phyloP scores from a whole-genome alignment of 1,139 yeast species.

The Geotrichum candidum region DNA sequence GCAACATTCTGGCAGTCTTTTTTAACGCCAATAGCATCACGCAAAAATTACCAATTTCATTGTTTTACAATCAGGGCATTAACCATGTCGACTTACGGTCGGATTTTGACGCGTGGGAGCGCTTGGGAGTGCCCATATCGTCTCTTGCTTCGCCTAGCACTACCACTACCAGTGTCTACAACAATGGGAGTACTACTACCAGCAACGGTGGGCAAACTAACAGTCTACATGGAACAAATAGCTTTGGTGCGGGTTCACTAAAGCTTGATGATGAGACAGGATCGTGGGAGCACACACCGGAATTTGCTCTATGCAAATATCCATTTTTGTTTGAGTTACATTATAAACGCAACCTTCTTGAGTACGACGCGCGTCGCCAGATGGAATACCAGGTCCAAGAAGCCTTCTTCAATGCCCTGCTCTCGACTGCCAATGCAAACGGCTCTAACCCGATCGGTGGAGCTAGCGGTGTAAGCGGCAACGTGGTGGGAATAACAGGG shows the following conservation, averaged over 20 bases:
- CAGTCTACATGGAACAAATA: neutral
- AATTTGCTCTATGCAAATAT: conserved; percentile 56
- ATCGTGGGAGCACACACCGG: neutral
- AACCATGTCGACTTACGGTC: conserved; percentile 69
- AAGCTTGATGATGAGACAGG: conserved; percentile 9
- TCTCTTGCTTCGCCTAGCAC: neutral
- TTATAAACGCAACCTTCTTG: conserved; percentile 42
- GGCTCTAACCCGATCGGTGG: neutral
- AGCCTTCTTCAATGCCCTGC: conserved; percentile 69
- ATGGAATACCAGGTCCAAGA: conserved; percentile 89
- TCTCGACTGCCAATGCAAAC: neutral
- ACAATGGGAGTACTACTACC: neutral
- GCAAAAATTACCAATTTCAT: conserved; percentile 42
- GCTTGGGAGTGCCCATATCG: conserved; percentile 19
- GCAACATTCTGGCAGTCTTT: conserved; percentile 50
- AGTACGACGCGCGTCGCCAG: conserved; percentile 68
- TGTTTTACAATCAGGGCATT: conserved; percentile 72
- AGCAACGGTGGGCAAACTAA: neutral
- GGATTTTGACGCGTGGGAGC: conserved; percentile 84
- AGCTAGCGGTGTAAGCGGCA: neutral
- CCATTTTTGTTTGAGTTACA: conserved; percentile 68
- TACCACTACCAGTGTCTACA: neutral
- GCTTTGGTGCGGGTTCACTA: conserved; percentile 8
- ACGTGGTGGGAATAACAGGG: neutral
- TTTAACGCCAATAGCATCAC: conserved; percentile 48